Evolutionary conservation across 306 rosid genomes (phyloP).

Genomic region (Rubus idaeus): DNA sequence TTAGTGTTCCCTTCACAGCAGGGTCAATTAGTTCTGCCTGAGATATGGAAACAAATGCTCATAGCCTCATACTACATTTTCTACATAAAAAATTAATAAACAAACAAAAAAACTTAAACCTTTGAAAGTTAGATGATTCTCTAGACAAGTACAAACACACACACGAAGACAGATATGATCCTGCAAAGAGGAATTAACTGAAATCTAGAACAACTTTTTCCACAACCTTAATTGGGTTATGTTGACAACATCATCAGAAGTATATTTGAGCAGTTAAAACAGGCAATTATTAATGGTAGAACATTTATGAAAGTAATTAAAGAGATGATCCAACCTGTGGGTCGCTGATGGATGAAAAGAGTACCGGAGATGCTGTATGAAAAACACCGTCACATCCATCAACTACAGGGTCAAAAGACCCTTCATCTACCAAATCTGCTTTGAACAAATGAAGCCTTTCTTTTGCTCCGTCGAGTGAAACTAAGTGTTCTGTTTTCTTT

Average conservation of each 20-base stretch:
- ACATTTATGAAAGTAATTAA: not conserved
- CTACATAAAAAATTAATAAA: not conserved
- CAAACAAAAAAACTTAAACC: not conserved
- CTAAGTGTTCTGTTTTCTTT: slow-evolving; percentile 42
- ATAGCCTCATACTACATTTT: not conserved
- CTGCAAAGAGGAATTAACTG: not conserved
- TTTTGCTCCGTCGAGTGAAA: slow-evolving; percentile 51
- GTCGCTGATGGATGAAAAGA: not conserved
- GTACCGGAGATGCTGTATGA: slow-evolving; percentile 58
- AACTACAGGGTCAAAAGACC: slow-evolving; percentile 49
- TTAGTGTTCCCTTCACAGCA: slow-evolving; percentile 35
- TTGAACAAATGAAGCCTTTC: slow-evolving; percentile 46
- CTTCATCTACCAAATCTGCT: slow-evolving; percentile 53
- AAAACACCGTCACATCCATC: slow-evolving; percentile 51
- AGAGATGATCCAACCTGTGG: slow-evolving; percentile 53
- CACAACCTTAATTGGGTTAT: not conserved
- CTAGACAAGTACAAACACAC: not conserved
- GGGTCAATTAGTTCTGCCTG: slow-evolving; percentile 33
- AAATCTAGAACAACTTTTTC: not conserved
- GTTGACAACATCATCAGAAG: not conserved
- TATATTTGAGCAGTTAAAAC: not conserved
- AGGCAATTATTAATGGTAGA: not conserved
- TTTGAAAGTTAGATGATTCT: not conserved
- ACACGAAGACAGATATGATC: not conserved
- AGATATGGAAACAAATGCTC: not conserved